Evolutionary conservation across 495 filamentous ascomycete genomes (phyloP).

Genomic region (Viridothelium virens): DNA sequence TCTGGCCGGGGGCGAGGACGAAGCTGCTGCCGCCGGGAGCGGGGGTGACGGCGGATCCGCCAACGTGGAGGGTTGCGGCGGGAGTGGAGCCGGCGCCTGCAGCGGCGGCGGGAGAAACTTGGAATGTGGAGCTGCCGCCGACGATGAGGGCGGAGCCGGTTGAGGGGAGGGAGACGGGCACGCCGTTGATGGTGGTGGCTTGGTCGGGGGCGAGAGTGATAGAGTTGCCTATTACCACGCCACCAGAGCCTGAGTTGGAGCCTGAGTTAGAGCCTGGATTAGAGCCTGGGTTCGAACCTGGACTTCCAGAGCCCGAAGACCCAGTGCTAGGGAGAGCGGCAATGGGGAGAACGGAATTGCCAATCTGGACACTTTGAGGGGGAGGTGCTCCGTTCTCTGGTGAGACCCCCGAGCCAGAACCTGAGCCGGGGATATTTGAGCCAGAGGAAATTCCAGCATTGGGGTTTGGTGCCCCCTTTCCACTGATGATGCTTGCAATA

Average conservation of each 20-base stretch:
- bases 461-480: not conserved
- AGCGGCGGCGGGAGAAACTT: not conserved
- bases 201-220: constrained; percentile 8
- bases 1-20: constrained; percentile 4
- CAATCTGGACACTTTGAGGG: not conserved
- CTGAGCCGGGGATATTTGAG: not conserved
- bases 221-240: not conserved
- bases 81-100: not conserved
- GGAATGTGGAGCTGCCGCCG: constrained; percentile 5
- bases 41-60: not conserved
- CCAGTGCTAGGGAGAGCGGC: not conserved
- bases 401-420: not conserved
- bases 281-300: not conserved
- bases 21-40: not conserved
- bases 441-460: not conserved
- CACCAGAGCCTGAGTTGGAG: not conserved
- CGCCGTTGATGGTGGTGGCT: constrained; percentile 5
- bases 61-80: not conserved
- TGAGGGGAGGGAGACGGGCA: not conserved
- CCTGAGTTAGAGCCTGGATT: not conserved
- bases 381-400: not conserved
- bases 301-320: not conserved
- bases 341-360: constrained; percentile 5
- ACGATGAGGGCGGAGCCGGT: not conserved
- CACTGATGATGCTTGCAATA: not conserved